Evolutionary conservation across 208 protist species (phyloP), one percentile per base, ranked within the genome.

Genomic region (Crithidia mellificae): DNA sequence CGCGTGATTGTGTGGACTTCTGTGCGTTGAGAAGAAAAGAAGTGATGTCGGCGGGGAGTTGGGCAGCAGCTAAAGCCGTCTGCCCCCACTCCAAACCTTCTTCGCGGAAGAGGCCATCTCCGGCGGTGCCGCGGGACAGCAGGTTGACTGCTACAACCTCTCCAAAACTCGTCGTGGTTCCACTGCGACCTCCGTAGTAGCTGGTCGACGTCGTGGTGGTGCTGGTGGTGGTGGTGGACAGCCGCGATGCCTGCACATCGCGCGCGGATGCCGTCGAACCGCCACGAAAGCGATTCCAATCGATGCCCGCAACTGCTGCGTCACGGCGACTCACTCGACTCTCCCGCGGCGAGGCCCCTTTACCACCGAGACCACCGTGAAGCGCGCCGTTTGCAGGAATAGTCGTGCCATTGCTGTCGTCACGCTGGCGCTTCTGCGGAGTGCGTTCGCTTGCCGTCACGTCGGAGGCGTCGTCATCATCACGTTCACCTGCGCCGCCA

Each of bases 41-140:
- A n/a, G n/a, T 38, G 34, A 38, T 12, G 34, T 5, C 34, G 34
- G 34, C 34, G 34, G 46, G 52, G 12, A 68, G 44, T 15, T 41
- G 43, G 19, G 52, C 53, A 15, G 51, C 41, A 8, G 14, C 52
- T 6, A 47, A 47, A 5, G 62, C 69, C 9, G 47, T 39, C 17
- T 32, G 43, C 1, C 52, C 55, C 51, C 53, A 63, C 46, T 75
- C 44, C 6, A 75, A 36, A 2, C 25, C 55, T 2, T 75, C 69
- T 9, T 64, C 69, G n/a, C 46, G 32, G n/a, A 75, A 75, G 6
- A 68, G n/a, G 4, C 36, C 47, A 14, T 63, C 69, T 4, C 69
- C 46, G 9, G 56, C 7, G 22, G 7, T n/a, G 2, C 20, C 12
- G 36, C 12, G 6, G 36, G 12, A 41, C 9, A 15, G 36, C 12